These are phyloP conservation scores for Trametes versicolor DNA, from an alignment of 1,284 basidiomycete genomes.

Conservation along the genomic window DNA sequence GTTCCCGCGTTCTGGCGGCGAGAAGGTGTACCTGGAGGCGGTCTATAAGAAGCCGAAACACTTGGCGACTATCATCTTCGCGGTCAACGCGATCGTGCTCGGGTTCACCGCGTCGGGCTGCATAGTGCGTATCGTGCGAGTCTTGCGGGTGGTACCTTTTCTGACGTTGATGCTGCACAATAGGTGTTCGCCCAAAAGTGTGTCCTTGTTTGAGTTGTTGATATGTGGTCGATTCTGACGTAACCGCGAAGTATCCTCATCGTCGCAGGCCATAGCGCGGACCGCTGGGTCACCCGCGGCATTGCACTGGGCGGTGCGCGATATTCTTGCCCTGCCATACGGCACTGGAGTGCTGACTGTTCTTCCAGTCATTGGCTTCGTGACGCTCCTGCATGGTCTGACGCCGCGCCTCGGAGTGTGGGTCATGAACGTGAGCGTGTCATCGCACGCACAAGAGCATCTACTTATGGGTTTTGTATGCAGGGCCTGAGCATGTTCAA, in stretches of 20 bases:
- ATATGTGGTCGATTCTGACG: background rate
- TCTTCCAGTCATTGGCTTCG: constrained; percentile 39
- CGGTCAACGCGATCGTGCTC: constrained; percentile 66
- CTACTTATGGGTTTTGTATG: constrained; percentile 4
- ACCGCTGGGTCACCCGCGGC: constrained; percentile 61
- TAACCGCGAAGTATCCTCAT: constrained; percentile 54
- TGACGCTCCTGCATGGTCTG: constrained; percentile 36
- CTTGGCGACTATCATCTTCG: constrained; percentile 67
- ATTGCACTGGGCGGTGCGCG: constrained; percentile 62
- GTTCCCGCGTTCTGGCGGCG: constrained; percentile 62
- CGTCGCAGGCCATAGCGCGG: constrained; percentile 51
- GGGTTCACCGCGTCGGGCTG: constrained; percentile 68
- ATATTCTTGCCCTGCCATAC: background rate
- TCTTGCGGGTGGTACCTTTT: no score
- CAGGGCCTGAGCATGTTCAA: constrained; percentile 67
- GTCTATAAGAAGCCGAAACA: constrained; percentile 72
- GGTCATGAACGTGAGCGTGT: constrained; percentile 42
- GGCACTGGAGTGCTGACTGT: background rate
- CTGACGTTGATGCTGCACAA: background rate
- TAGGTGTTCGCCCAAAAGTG: constrained; percentile 45
- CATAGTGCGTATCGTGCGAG: constrained; percentile 52
- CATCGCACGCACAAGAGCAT: background rate
- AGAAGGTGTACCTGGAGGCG: constrained; percentile 82
- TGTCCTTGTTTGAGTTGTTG: background rate
- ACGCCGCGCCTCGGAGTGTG: constrained; percentile 40